Conservation (phyloP, 2,329 filamentous ascomycete species). For the Arthrobotrys musiformis region DNA sequence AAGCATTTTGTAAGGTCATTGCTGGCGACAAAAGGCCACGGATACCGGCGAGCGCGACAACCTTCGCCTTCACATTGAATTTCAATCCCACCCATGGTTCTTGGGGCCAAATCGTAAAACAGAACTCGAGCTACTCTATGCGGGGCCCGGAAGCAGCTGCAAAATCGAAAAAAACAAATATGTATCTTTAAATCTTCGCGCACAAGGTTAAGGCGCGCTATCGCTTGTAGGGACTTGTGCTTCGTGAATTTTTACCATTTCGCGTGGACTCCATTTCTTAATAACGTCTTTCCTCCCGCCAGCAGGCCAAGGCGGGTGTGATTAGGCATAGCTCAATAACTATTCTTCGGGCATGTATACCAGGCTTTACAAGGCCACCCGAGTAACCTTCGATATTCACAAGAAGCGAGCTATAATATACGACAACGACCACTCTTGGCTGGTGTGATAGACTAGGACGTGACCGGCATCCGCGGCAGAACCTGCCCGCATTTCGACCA, state of each 20-base stretch:
- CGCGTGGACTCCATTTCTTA: conserved; percentile 28
- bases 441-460: neutral
- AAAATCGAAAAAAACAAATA: conserved; percentile 15
- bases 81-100: conserved; percentile 23
- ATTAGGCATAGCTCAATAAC: neutral
- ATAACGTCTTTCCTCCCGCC: neutral
- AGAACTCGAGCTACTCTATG: conserved; percentile 3
- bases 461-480: conserved; percentile 32
- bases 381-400: neutral
- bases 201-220: conserved; percentile 7
- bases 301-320: conserved; percentile 4
- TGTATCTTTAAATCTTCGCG: neutral
- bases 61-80: conserved; percentile 1
- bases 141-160: conserved; percentile 12
- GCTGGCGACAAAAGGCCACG: conserved; percentile 36
- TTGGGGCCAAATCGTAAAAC: neutral
- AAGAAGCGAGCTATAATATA: conserved; percentile 2
- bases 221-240: conserved; percentile 20
- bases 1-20: conserved; percentile 23
- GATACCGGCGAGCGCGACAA: conserved; percentile 28
- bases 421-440: conserved; percentile 17
- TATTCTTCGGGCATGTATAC: conserved; percentile 42
- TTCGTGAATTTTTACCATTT: conserved; percentile 39
- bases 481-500: conserved; percentile 31
- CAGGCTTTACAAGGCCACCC: conserved; percentile 31